A percentile compares a stretch with the other conserved stretches of the same genome.
phyloP scores from a whole-genome alignment of 345 rosid species.

The Psidium friedrichsthalianum region DNA sequence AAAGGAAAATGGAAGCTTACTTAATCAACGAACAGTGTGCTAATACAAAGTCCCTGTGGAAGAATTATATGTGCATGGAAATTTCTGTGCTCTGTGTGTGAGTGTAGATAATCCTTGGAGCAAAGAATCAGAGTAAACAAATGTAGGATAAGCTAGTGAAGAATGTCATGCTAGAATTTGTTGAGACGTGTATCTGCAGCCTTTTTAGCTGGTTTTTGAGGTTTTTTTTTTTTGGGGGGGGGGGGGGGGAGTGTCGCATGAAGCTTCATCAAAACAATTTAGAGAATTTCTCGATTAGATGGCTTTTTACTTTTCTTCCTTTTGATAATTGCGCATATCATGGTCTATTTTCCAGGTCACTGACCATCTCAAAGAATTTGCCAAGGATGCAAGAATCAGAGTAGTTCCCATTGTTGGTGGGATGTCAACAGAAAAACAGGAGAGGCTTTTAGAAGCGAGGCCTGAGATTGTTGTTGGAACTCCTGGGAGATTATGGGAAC shows the following conservation, averaged over 20 bases:
- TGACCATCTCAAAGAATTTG: constrained; percentile 69
- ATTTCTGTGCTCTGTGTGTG: neutral
- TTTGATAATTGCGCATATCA: neutral
- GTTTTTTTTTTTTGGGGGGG: neutral
- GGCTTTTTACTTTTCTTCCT: neutral
- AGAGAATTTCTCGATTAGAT: neutral
- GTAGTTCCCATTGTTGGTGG: constrained; percentile 96
- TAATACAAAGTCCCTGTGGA: neutral
- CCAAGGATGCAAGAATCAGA: constrained; percentile 44
- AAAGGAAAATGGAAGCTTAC: neutral
- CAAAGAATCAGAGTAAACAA: neutral
- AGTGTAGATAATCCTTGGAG: neutral
- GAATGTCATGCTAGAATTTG: neutral
- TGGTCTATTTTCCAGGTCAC: constrained; percentile 44
- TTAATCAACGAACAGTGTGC: neutral
- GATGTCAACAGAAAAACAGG: constrained; percentile 85
- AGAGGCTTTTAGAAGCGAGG: constrained; percentile 70
- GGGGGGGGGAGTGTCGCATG: neutral
- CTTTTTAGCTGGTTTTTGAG: neutral
- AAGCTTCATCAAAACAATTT: neutral
- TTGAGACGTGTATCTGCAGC: neutral
- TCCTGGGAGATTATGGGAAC: constrained; percentile 97
- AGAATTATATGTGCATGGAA: neutral
- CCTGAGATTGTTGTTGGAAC: constrained; percentile 91
- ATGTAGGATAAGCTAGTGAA: neutral